Percentiles rank a stretch among this genome's conserved stretches.
Conservation (phyloP, 305 asterid species). For the Fraxinus sp. region DNA sequence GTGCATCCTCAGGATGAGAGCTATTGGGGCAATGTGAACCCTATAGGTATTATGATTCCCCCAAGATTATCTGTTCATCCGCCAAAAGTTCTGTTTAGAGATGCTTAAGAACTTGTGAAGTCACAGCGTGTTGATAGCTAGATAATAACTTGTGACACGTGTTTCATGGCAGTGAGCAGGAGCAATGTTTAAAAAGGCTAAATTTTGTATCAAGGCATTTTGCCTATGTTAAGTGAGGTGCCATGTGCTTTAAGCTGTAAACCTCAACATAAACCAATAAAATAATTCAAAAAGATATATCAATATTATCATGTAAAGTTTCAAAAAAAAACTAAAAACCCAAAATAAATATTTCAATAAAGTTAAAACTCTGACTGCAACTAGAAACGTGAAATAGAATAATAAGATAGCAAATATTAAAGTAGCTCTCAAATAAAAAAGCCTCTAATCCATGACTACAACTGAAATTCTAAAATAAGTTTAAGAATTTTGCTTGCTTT, state of each 20-base stretch:
- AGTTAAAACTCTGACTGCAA: background rate
- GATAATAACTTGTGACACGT: background rate
- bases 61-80: background rate
- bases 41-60: conserved; percentile 36
- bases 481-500: background rate
- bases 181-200: background rate
- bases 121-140: background rate
- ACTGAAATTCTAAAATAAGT: background rate
- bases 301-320: background rate
- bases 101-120: background rate
- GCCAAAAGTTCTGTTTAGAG: background rate
- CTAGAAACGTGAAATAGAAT: background rate
- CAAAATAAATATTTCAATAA: background rate
- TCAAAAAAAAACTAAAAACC: background rate
- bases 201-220: background rate
- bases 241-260: background rate
- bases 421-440: background rate
- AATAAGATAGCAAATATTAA: background rate
- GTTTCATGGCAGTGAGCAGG: background rate
- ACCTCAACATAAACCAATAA: background rate
- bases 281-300: too few species aligned
- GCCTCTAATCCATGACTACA: background rate
- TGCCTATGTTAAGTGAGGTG: background rate
- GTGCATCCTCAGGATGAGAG: conserved; percentile 49
- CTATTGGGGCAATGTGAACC: conserved; percentile 53